Base-by-base conservation (phyloP, 495 filamentous ascomycete genomes). In the Penicillium crystallinum region DNA sequence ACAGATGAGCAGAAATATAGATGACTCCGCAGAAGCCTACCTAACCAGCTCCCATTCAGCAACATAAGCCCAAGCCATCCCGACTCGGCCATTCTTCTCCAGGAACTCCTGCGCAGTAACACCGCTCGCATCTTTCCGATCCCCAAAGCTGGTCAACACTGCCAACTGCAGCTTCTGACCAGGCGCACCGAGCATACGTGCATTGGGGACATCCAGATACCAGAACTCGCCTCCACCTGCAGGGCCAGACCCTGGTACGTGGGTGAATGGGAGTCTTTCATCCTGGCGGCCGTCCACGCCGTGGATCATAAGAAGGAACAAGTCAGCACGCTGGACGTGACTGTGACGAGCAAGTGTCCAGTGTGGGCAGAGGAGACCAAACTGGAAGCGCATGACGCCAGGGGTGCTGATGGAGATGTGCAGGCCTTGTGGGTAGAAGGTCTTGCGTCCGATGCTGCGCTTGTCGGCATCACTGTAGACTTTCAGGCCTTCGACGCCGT, bases 281-380 rank as follows among this genome's bases (percentile, higher is more conserved):
- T 84, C 80, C 38, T 79, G 69, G 18, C 81, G 66, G 2, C 88
- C 89, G 56, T 89, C 86, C 34, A 78, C 44, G 1, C 84, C 88
- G 15, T 83, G 72, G 12, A 87, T 77, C 49, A 75, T 74, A 25
- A 96, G 68, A 25, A 87, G 64, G 61, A 89, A 83, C 19, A 89
- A 65, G 42, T 80, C 85, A 80, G 80, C 56, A 80, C 78, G 2
- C 82, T 81, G 31, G 10, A 29, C 14, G 35, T 63, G 67, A 10
- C 85, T 87, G 57, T 91, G 80, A 25, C 68, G 74, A 47, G 82
- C 76, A 22, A 84, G 72, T 36, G 79, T 80, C 89, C 89, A 96
- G 58, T 96, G 91, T 62, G 78, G 76, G 62, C 91, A 96, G 18
- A 86, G 56, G 50, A 86, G 81, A 9, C 73, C 72, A 58, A 95